Evolutionary conservation across 177 flowering plant species (phyloP).

Genomic region (Telopea speciosissima): DNA sequence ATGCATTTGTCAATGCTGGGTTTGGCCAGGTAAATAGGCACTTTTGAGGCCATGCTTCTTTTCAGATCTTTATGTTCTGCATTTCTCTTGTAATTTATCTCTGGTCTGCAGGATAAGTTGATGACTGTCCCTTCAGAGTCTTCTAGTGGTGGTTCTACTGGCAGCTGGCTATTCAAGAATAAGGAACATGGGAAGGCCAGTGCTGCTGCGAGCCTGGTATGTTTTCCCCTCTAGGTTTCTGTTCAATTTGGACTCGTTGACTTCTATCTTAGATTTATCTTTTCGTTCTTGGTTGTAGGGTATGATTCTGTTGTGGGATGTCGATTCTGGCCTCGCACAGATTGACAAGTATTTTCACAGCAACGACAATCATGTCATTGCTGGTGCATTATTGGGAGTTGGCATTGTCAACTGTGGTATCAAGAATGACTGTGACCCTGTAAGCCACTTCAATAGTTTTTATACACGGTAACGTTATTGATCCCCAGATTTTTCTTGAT

Average conservation of each 20-base stretch:
- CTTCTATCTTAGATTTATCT: not conserved
- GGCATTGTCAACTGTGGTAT: slow-evolving; percentile 83
- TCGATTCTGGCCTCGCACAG: slow-evolving; percentile 88
- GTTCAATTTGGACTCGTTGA: not conserved
- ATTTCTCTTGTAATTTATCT: slow-evolving; percentile 6
- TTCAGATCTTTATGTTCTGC: not conserved
- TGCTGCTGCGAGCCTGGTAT: slow-evolving; percentile 98
- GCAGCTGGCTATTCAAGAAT: slow-evolving; percentile 93
- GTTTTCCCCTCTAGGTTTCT: slow-evolving; percentile 1
- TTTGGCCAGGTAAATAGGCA: slow-evolving; percentile 71
- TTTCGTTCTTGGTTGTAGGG: slow-evolving; percentile 41
- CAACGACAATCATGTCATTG: slow-evolving; percentile 73
- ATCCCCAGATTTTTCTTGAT: not conserved
- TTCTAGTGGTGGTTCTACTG: slow-evolving; percentile 64
- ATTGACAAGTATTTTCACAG: slow-evolving; percentile 87
- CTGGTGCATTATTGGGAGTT: slow-evolving; percentile 92
- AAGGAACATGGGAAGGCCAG: slow-evolving; percentile 98
- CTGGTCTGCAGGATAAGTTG: slow-evolving; percentile 67
- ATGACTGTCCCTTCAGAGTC: slow-evolving; percentile 83
- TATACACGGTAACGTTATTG: not conserved
- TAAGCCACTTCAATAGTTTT: slow-evolving; percentile 28
- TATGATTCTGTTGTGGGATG: slow-evolving; percentile 92
- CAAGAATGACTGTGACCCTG: slow-evolving; percentile 93
- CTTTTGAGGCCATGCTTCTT: not conserved
- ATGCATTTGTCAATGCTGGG: slow-evolving; percentile 99